Evolutionary conservation across 1,139 yeast genomes (phyloP).

Genomic region (Eremothecium sinecaudum): DNA sequence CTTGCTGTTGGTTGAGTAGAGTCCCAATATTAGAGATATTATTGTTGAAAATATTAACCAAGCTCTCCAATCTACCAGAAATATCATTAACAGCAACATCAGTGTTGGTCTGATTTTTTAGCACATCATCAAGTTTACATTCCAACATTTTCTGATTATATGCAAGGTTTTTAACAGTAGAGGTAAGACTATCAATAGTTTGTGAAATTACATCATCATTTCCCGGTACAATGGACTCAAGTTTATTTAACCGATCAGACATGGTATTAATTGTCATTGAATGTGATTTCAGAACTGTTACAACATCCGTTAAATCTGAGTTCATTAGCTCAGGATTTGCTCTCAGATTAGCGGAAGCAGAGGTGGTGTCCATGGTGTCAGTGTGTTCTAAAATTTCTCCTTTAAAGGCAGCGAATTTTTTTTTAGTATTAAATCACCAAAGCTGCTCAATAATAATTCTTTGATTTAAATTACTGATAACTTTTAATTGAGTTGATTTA

Average conservation of each 20-base stretch:
- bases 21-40: background rate
- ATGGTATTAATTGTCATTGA: constrained; percentile 9
- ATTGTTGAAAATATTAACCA: constrained; percentile 1
- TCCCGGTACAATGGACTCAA: constrained; percentile 15
- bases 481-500: too few relatives aligned
- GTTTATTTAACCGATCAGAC: constrained; percentile 9
- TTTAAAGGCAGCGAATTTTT: too few relatives aligned
- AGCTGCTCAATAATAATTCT: too few relatives aligned
- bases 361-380: too few relatives aligned
- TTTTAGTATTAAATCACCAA: too few relatives aligned
- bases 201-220: constrained; percentile 15
- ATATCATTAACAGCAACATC: constrained; percentile 28
- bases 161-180: constrained; percentile 24
- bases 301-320: too few relatives aligned
- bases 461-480: too few relatives aligned
- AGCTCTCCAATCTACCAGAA: constrained; percentile 12
- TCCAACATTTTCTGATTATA: constrained; percentile 30
- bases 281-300: constrained; percentile 8
- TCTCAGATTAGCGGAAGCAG: too few relatives aligned
- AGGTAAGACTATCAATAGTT: constrained; percentile 17
- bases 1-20: background rate
- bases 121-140: constrained; percentile 28
- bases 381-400: too few relatives aligned
- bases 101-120: constrained; percentile 30
- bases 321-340: too few relatives aligned